Base-by-base conservation (phyloP, 768 basidiomycete species). In the Boletellus emodensis region DNA sequence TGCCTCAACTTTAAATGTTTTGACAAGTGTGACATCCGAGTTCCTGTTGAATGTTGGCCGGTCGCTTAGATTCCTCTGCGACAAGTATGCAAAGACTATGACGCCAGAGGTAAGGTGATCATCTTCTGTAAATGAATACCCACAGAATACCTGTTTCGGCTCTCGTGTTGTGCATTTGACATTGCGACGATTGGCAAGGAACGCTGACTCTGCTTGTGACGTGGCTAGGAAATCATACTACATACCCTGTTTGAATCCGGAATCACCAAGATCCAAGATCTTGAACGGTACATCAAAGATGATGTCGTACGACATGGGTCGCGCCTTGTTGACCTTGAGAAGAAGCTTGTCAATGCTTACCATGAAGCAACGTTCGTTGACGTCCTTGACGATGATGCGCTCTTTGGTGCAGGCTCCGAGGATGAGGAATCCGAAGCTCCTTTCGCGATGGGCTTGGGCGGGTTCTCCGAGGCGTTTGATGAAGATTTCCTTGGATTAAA, bases 191-290 rank as follows among this genome's bases (percentile, higher is more conserved):
- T n/a, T 18, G 9, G 37, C 32, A 40, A 39, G 46, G 26, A 12
- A 38, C 48, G 18, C 51, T 59, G 41, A 49, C 38, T 13, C 22
- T 22, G 15, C 14, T 26, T 7, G 5, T 37, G 47, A 39, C 34
- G 17, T 48, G 32, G 38, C n/a, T 51, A 95, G 92, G 92, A 95
- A 83, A 94, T 96, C 32, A 84, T 95, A 34, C 77, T 94, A 2
- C 92, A 95, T 65, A 87, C 91, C 1, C 72, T 97, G 15, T 90
- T 94, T 57, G 92, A 96, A 70, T 90, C 87, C 52, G 94, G 94
- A 5, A 82, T 80, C 7, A 82, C 90, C 0, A 79, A 82, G 48
- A 72, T 93, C 9, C 77, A 83, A 60, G 86, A 90, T 54, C 78
- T 98, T 1, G 91, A 94, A 58, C 78, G 84, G 12, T 94, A 96